Evolutionary conservation across 345 rosid species (phyloP).

Genomic region (Brassica nigra): DNA sequence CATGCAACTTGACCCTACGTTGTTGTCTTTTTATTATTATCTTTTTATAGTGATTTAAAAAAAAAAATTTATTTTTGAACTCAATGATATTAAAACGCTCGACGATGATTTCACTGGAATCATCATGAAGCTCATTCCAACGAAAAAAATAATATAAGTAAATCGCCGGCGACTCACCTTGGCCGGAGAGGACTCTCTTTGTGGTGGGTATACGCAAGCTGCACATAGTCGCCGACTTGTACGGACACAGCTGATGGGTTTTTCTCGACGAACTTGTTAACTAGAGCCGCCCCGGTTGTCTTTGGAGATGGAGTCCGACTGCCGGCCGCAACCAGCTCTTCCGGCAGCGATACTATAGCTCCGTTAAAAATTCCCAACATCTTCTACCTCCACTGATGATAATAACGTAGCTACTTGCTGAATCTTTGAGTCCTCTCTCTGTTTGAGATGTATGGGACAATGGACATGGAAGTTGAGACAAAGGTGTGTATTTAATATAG

Average conservation of each 20-base stretch:
- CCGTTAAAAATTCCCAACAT: slow-evolving; percentile 96
- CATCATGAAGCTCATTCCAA: not conserved
- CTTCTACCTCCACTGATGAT: slow-evolving; percentile 12
- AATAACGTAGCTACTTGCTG: not conserved
- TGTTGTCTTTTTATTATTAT: not conserved
- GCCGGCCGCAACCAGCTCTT: slow-evolving; percentile 94
- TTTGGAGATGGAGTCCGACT: slow-evolving; percentile 94
- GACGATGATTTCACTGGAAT: slow-evolving; percentile 19
- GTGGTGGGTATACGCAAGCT: slow-evolving; percentile 76
- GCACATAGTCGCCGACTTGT: slow-evolving; percentile 70
- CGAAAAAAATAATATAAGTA: not conserved
- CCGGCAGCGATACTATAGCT: slow-evolving; percentile 78
- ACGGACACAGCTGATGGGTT: slow-evolving; percentile 68
- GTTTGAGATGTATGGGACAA: slow-evolving; percentile 4
- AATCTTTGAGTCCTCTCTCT: not conserved
- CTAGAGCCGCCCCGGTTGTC: slow-evolving; percentile 56
- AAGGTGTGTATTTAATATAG: slow-evolving; percentile 5
- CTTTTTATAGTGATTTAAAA: not conserved
- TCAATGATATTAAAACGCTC: not conserved
- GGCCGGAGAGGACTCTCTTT: slow-evolving; percentile 68
- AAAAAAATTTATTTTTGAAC: not conserved
- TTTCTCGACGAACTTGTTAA: slow-evolving; percentile 64
- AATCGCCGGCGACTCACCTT: slow-evolving; percentile 53
- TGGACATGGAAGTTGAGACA: slow-evolving; percentile 13
- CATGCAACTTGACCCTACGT: slow-evolving; percentile 1